phyloP scores from a whole-genome alignment of 1,139 yeast genomes.

The Pichia sp. region DNA sequence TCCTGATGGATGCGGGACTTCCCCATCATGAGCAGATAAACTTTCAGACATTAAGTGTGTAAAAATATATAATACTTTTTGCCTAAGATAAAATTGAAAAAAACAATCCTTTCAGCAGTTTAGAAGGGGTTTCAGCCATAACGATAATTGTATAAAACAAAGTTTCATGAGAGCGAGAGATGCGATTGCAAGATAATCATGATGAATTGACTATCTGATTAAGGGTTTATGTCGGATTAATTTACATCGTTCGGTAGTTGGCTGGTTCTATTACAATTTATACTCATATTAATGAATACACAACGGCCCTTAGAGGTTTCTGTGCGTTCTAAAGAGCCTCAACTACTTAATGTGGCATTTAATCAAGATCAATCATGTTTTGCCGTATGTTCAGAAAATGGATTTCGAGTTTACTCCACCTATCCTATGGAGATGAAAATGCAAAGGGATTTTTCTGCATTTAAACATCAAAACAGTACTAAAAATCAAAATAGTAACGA shows the following conservation, averaged over 20 bases:
- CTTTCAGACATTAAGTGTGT: slow-evolving; percentile 1
- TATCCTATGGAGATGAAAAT: slow-evolving; percentile 83
- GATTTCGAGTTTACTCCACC: slow-evolving; percentile 81
- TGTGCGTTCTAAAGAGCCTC: slow-evolving; percentile 30
- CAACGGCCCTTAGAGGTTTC: slow-evolving; percentile 31
- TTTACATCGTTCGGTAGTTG: no score
- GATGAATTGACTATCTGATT: no score
- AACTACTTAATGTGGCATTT: slow-evolving; percentile 57
- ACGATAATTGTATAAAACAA: no score
- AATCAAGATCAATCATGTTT: slow-evolving; percentile 91
- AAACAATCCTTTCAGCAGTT: no score
- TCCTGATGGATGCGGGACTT: slow-evolving; percentile 30
- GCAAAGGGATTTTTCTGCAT: slow-evolving; percentile 44
- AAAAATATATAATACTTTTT: no score
- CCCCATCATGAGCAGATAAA: slow-evolving; percentile 17
- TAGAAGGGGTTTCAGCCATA: no score
- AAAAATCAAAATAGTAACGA: neutral
- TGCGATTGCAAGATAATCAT: no score
- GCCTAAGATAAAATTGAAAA: no score
- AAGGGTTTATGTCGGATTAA: no score
- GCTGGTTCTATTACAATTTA: no score
- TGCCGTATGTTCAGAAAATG: slow-evolving; percentile 74
- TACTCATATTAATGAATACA: slow-evolving; percentile 35
- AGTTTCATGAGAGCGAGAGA: no score
- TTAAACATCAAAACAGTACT: neutral